phyloP scores from a whole-genome alignment of 73 alveolate genomes.

The Halteria grandinella region DNA sequence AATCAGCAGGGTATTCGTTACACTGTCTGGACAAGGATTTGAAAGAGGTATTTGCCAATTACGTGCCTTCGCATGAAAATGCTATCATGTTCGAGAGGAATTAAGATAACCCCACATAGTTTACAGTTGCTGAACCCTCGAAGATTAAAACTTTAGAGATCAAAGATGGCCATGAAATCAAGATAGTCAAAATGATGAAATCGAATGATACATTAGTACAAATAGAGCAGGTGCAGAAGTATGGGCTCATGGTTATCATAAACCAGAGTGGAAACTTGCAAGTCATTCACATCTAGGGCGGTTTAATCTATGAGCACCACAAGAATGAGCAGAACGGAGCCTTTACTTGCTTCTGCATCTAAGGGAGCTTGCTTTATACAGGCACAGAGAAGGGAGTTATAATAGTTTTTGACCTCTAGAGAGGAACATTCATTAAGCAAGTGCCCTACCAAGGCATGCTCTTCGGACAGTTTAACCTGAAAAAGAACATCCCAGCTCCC shows the following conservation, averaged over 20 bases:
- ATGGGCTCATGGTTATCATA: not conserved
- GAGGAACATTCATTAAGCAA: not conserved
- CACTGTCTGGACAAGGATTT: too few relatives aligned
- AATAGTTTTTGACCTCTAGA: not conserved
- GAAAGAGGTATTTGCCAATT: too few relatives aligned
- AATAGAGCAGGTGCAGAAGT: not conserved
- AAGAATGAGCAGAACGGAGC: not conserved
- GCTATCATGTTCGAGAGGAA: too few relatives aligned
- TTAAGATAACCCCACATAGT: too few relatives aligned
- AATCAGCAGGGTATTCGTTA: too few relatives aligned
- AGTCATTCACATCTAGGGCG: not conserved
- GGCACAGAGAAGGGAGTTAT: not conserved
- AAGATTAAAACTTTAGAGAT: too few relatives aligned
- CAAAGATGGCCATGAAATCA: too few relatives aligned
- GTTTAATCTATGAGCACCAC: not conserved
- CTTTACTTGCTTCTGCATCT: not conserved
- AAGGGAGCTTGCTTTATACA: not conserved
- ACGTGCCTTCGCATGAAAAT: too few relatives aligned
- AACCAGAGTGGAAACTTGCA: not conserved
- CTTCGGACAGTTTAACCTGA: not conserved
- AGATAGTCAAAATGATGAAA: not conserved
- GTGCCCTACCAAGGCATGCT: not conserved
- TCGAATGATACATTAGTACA: not conserved
- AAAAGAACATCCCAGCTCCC: not conserved
- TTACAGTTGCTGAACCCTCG: too few relatives aligned